Conservation (phyloP, 306 rosid species). For the Castanopsis chinensis region DNA sequence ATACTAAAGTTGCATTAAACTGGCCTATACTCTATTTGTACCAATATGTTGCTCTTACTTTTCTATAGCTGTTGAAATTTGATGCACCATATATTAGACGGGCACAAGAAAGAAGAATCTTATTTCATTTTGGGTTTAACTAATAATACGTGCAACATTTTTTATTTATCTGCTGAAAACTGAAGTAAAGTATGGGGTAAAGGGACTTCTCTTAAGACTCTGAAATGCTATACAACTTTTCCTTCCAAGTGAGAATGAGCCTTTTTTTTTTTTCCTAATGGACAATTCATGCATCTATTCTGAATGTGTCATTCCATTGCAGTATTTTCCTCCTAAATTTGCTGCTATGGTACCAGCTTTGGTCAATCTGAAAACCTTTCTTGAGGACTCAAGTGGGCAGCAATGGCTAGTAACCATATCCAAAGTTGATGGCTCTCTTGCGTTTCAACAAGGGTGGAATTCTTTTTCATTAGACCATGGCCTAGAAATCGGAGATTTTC, state of each 20-base stretch:
- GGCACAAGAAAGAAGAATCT: not conserved
- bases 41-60: not conserved
- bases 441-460: slow-evolving; percentile 65
- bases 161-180: not conserved
- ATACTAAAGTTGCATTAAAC: too few relatives aligned
- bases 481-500: slow-evolving; percentile 48
- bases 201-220: not conserved
- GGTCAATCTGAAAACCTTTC: slow-evolving; percentile 34
- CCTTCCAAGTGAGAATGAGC: slow-evolving; percentile 3
- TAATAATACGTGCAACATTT: not conserved
- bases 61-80: not conserved
- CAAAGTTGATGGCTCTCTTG: slow-evolving; percentile 33
- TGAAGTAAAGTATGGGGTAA: not conserved
- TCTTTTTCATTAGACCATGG: slow-evolving; percentile 43
- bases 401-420: slow-evolving; percentile 46
- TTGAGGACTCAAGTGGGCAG: slow-evolving; percentile 52
- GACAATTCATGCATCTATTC: not conserved
- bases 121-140: not conserved
- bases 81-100: not conserved
- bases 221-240: not conserved
- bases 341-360: slow-evolving; percentile 27
- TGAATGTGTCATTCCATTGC: slow-evolving; percentile 23
- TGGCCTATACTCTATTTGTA: not conserved
- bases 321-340: slow-evolving; percentile 67
- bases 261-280: not conserved